These are phyloP conservation scores for Suhomyces pyralidae DNA, from an alignment of 805 yeast species.

Conservation along the genomic window DNA sequence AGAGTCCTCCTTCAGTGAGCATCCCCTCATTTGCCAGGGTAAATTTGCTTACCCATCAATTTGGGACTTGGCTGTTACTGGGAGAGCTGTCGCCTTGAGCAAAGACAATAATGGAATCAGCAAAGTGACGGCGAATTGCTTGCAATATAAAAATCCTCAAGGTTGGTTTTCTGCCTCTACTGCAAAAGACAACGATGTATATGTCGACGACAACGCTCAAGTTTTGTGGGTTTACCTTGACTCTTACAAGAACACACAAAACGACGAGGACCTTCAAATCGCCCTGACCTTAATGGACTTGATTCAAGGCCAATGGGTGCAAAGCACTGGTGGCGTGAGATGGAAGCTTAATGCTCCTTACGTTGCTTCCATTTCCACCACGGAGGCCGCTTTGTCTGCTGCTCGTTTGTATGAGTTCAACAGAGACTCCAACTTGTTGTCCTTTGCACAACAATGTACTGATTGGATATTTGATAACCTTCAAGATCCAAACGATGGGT, in stretches of 20 bases:
- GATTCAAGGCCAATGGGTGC: constrained; percentile 8
- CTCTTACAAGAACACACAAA: constrained; percentile 7
- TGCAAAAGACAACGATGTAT: constrained; percentile 9
- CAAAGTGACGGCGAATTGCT: constrained; percentile 5
- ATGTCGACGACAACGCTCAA: constrained; percentile 15
- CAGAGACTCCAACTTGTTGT: constrained; percentile 3
- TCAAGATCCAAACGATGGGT: constrained; percentile 13
- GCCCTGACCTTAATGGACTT: constrained; percentile 8
- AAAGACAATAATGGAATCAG: constrained; percentile 1
- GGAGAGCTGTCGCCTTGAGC: constrained; percentile 9
- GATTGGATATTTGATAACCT: constrained; percentile 10
- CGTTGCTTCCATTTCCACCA: constrained; percentile 13
- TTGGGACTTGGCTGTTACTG: constrained; percentile 15
- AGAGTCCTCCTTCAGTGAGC: constrained; percentile 7
- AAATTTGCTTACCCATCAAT: constrained; percentile 8
- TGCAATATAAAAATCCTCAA: constrained; percentile 5
- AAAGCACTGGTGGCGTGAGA: constrained; percentile 9
- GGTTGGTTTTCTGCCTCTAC: constrained; percentile 13
- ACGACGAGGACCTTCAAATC: constrained; percentile 6
- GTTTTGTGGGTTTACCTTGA: constrained; percentile 13
- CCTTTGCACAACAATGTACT: constrained; percentile 9
- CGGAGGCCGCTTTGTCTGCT: constrained; percentile 14
- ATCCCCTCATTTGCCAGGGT: constrained; percentile 6
- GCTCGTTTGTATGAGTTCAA: constrained; percentile 8
- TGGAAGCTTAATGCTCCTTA: constrained; percentile 12